Evolutionary conservation across 768 basidiomycete species (phyloP).

Genomic region (Psilocybe subaeruginosa): DNA sequence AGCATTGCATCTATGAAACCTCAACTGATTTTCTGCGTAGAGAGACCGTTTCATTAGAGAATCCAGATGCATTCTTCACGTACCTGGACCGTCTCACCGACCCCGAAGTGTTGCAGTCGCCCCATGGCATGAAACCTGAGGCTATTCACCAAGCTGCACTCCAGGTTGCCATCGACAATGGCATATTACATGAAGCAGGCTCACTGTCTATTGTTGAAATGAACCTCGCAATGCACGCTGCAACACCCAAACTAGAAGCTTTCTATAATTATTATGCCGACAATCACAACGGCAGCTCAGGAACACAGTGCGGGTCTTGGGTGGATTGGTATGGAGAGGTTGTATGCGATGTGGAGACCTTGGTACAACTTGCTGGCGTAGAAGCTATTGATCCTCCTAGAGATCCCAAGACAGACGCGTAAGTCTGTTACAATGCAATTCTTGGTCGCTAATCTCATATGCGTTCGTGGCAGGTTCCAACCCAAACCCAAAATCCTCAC

Average conservation of each 20-base stretch:
- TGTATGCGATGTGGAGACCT: constrained; percentile 67
- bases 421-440: constrained; percentile 16
- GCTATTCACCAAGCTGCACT: constrained; percentile 59
- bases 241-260: constrained; percentile 82
- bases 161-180: constrained; percentile 48
- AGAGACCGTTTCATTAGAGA: constrained; percentile 79
- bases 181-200: constrained; percentile 51
- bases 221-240: constrained; percentile 76
- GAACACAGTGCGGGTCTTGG: constrained; percentile 65
- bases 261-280: constrained; percentile 74
- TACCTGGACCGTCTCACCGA: constrained; percentile 68
- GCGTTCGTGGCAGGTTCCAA: constrained; percentile 25
- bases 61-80: constrained; percentile 74
- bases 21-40: constrained; percentile 40
- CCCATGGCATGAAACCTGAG: constrained; percentile 44
- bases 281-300: constrained; percentile 31
- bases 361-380: constrained; percentile 53
- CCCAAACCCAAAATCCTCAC: constrained; percentile 56
- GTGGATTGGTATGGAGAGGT: constrained; percentile 83
- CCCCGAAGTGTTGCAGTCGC: constrained; percentile 40
- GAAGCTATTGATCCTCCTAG: constrained; percentile 49
- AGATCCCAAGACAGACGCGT: constrained; percentile 26
- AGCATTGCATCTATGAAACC: not conserved
- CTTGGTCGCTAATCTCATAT: not conserved
- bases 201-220: constrained; percentile 64